Base-by-base conservation (phyloP, 2,329 filamentous ascomycete genomes). In the Cladorrhinum sp. region DNA sequence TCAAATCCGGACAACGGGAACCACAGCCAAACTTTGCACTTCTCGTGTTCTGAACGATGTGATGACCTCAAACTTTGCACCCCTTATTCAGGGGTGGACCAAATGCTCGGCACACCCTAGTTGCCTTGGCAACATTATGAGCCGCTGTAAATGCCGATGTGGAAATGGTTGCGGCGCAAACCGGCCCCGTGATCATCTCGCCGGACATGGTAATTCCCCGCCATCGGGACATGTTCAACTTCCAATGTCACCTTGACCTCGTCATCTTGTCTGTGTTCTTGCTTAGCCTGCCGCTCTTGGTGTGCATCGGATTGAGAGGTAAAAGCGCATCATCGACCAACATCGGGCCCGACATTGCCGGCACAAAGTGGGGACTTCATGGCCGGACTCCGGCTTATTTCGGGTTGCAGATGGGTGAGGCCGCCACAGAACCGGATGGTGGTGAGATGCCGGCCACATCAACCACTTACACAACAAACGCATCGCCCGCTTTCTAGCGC, bases 71-170 rank as follows among this genome's bases (percentile, higher is more conserved):
- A 45, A 20, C 10, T 3, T 12, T 45, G 10, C 9, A 27, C 49
- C 49, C 49, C 49, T 50, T 3, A 50, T 20, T 25, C 22, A 25
- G 20, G 49, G 22, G 49, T 50, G 20, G 49, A 23, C 22, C 49
- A 25, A 10, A 25, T 50, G 10, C 49, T 50, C 49, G 49, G 49
- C 49, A n/a, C 16, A 16, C 16, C 16, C 32, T 55, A 45, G 16
- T 49, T 48, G 23, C 23, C 53, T 56, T 56, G 53, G 53, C 53
- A 32, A 49, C 52, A 36, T 3, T 45, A 49, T 18, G 20, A 58
- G 56, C 51, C 57, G 51, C 36, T 22, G 57, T 18, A 55, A 59
- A 41, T 59, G 51, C 57, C 57, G 51, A 38, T 25, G 54, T 45
- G 55, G 41, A 55, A 56, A n/a, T 24, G 18, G 29, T 9, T 24